phyloP scores from a whole-genome alignment of 768 basidiomycete species.

The Pluteus cervinus region DNA sequence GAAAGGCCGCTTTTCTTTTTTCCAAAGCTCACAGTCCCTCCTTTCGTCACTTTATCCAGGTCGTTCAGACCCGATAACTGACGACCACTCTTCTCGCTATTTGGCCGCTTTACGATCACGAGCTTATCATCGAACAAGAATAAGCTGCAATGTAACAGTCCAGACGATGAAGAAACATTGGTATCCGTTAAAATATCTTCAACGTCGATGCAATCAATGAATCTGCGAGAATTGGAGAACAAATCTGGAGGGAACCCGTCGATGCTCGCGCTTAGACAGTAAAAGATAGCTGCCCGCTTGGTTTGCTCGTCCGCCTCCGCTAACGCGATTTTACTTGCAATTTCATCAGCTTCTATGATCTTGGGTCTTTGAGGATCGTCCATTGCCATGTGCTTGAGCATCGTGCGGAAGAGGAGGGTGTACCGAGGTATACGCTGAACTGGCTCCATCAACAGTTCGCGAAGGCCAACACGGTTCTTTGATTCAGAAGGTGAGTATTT shows the following conservation, averaged over 20 bases:
- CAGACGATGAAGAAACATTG: constrained; percentile 37
- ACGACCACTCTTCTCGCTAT: constrained; percentile 70
- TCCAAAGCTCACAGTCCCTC: constrained; percentile 51
- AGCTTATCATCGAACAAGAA: constrained; percentile 95
- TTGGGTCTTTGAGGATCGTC: constrained; percentile 74
- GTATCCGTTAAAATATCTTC: constrained; percentile 67
- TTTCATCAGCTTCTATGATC: constrained; percentile 77
- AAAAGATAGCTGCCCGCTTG: constrained; percentile 82
- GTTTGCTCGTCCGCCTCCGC: constrained; percentile 93
- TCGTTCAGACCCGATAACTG: constrained; percentile 72
- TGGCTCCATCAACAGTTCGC: constrained; percentile 93
- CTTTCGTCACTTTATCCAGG: constrained; percentile 65
- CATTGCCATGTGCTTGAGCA: constrained; percentile 84
- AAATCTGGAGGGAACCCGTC: constrained; percentile 88
- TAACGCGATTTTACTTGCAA: constrained; percentile 84
- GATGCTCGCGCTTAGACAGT: constrained; percentile 76
- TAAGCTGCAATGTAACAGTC: constrained; percentile 74
- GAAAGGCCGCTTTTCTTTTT: constrained; percentile 78
- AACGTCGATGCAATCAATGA: constrained; percentile 90
- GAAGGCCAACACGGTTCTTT: constrained; percentile 78
- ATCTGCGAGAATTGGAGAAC: constrained; percentile 84
- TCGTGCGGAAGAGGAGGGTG: constrained; percentile 85
- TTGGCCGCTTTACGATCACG: constrained; percentile 83
- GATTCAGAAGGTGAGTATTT: constrained; percentile 77
- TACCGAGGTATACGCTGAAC: constrained; percentile 95